Evolutionary conservation across 164 flowering plant genomes (phyloP).

Genomic region (Paratinospora sagittata): DNA sequence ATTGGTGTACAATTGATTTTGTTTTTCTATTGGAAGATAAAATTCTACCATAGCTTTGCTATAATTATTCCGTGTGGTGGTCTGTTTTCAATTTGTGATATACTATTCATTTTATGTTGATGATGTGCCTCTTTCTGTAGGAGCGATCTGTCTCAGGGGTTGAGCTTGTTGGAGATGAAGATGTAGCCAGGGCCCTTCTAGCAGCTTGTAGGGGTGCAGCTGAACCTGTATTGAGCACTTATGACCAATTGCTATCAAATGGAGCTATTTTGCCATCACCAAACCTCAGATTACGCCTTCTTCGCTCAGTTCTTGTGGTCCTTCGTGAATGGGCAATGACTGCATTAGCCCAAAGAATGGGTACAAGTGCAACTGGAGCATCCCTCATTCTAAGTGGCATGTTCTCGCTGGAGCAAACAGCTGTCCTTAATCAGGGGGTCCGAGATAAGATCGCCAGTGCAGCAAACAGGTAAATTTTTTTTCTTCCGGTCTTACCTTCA

Average conservation of each 20-base stretch:
- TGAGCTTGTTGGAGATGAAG: constrained; percentile 88
- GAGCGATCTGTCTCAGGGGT: constrained; percentile 63
- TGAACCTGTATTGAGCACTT: constrained; percentile 78
- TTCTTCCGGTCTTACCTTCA: background rate
- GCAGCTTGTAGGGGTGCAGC: constrained; percentile 90
- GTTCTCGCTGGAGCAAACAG: constrained; percentile 42
- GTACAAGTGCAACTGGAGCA: constrained; percentile 70
- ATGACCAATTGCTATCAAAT: constrained; percentile 75
- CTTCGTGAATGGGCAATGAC: constrained; percentile 97
- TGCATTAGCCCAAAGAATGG: constrained; percentile 63
- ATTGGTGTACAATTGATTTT: background rate
- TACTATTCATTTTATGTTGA: background rate
- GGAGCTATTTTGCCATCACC: constrained; percentile 83
- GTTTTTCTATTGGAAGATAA: background rate
- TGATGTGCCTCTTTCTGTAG: constrained; percentile 31
- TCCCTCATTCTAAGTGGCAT: constrained; percentile 56
- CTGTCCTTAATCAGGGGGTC: constrained; percentile 60
- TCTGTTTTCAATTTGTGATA: background rate
- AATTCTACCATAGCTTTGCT: background rate
- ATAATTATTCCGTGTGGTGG: background rate
- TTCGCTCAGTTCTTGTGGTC: constrained; percentile 73
- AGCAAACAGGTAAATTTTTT: constrained; percentile 68
- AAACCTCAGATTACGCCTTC: constrained; percentile 63
- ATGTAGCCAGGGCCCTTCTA: constrained; percentile 86
- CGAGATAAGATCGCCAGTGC: constrained; percentile 90